Evolutionary conservation across 192 early-diverging fungal species (phyloP), one percentile per base, ranked within the genome.

Genomic region (Oehlia diaphana): DNA sequence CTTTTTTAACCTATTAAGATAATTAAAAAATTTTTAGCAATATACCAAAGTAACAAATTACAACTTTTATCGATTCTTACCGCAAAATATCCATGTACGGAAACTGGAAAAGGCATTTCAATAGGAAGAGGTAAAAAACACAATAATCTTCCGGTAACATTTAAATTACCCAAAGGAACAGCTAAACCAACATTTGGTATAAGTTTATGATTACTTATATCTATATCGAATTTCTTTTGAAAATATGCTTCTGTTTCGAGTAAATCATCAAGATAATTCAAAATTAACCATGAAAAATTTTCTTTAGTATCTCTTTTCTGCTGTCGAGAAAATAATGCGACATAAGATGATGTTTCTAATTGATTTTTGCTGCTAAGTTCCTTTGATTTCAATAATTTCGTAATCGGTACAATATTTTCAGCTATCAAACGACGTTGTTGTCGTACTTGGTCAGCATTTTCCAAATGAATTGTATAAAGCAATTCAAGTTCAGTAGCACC

Each of bases 151-250:
- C 77, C 84, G 7, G 76, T 63, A 53, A 31, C 68, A 13, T 62
- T 37, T 7, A 21, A 9, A 2, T 65, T 44, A 7, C 80, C 50
- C 21, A 79, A n/a, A 3, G 73, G 79, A 1, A 81, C 74, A 13
- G 84, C 84, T 6, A 86, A 33, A 2, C 83, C 84, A 12, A 84
- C 83, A 83, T 80, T 84, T 10, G 84, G 84, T 9, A 86, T 82
- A n/a, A 85, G 14, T 19, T 58, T 58, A 16, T 19, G 14, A 19
- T 21, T 53, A 0, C 26, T 39, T 6, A 84, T 21, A 49, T 79
- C 44, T 10, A 31, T 68, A 10, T 74, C 44, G 2, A 64, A 80
- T 3, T 74, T 37, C 9, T 68, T 71, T 12, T 28, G 2, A 69
- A 79, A 80, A n/a, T 64, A 1, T 10, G 35, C 33, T 2, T 63